Evolutionary conservation across 1,139 yeast genomes (phyloP).

Genomic region (Taphrina deformans): DNA sequence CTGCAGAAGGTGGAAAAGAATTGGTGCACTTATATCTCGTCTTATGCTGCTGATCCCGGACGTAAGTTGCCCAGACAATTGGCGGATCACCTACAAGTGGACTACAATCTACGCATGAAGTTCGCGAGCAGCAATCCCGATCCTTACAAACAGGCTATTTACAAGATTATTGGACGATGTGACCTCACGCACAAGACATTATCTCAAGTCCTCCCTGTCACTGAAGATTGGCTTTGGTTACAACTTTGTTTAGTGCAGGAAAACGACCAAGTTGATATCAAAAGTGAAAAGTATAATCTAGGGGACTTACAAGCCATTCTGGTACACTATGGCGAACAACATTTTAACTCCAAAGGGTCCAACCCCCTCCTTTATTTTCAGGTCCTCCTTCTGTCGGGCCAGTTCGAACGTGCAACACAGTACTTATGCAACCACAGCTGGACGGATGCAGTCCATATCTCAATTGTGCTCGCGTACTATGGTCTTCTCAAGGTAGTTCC

Average conservation of each 20-base stretch:
- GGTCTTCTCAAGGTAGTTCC: constrained; percentile 63
- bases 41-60: constrained; percentile 63
- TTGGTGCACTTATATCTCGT: constrained; percentile 75
- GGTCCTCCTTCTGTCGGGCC: constrained; percentile 70
- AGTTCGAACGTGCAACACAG: constrained; percentile 78
- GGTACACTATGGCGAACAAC: constrained; percentile 68
- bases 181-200: constrained; percentile 74
- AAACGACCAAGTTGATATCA: constrained; percentile 41
- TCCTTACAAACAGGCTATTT: constrained; percentile 86
- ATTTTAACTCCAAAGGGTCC: constrained; percentile 63
- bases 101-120: constrained; percentile 82
- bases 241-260: constrained; percentile 77
- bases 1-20: constrained; percentile 83
- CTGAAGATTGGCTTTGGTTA: constrained; percentile 98
- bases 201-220: constrained; percentile 72
- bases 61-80: constrained; percentile 63
- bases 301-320: constrained; percentile 72
- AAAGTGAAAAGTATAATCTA: constrained; percentile 71
- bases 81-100: constrained; percentile 69
- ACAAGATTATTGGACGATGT: constrained; percentile 89
- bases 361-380: constrained; percentile 73
- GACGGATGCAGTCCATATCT: constrained; percentile 85
- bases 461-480: constrained; percentile 75
- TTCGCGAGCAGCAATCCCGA: constrained; percentile 62
- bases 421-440: constrained; percentile 68